These are phyloP conservation scores for Ganoderma multipileum DNA, from an alignment of 1,284 basidiomycete genomes.

Conservation along the genomic window DNA sequence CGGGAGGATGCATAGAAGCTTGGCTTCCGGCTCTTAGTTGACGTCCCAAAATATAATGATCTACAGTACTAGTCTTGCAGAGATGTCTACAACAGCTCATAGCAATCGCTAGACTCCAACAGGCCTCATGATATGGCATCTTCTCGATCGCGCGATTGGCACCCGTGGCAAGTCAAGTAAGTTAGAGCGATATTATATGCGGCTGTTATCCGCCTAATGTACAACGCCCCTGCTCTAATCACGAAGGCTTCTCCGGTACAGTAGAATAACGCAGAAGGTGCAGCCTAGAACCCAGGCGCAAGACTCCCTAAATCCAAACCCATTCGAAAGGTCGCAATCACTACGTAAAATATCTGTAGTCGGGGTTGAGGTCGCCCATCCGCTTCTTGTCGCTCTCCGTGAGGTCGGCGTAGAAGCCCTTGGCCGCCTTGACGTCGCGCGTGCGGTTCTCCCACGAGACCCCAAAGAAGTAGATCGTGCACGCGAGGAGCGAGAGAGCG, in stretches of 20 bases:
- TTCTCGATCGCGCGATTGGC: background rate
- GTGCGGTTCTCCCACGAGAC: slow-evolving; percentile 36
- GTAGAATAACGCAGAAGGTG: background rate
- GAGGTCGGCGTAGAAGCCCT: slow-evolving; percentile 28
- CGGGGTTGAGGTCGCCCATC: slow-evolving; percentile 34
- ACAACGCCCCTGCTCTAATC: background rate
- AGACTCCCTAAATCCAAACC: background rate
- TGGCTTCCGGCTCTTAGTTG: slow-evolving; percentile 11
- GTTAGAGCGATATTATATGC: no score
- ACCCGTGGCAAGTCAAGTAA: background rate
- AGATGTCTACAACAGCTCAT: background rate
- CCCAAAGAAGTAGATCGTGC: slow-evolving; percentile 36
- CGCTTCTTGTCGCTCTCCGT: slow-evolving; percentile 39
- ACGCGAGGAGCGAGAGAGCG: slow-evolving; percentile 35
- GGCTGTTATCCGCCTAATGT: background rate
- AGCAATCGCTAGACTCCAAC: background rate
- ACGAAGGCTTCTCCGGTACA: background rate
- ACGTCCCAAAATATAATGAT: slow-evolving; percentile 6
- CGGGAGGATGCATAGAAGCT: slow-evolving; percentile 3
- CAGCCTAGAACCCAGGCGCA: background rate
- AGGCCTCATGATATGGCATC: background rate
- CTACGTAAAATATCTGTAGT: slow-evolving; percentile 31
- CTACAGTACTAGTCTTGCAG: no score
- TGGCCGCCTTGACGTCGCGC: slow-evolving; percentile 31
- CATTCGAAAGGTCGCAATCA: no score